Conservation (phyloP, 805 yeast genomes). For the Cyberlindnera maritima region DNA sequence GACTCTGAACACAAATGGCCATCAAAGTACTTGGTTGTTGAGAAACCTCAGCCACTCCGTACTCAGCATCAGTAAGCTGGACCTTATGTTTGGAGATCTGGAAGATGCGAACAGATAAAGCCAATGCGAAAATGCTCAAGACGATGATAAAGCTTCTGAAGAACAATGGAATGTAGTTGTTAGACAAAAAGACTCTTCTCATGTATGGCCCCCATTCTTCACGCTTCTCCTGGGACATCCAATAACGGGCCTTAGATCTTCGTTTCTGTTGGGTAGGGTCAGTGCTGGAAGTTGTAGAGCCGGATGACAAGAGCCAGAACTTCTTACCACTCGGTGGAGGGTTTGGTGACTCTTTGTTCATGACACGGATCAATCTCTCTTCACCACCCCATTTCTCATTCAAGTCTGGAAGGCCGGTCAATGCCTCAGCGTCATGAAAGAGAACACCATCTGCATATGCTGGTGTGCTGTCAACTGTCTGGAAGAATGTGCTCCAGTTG, state of each 20-base stretch:
- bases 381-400: slow-evolving; percentile 71
- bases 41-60: slow-evolving; percentile 34
- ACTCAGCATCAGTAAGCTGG: slow-evolving; percentile 7
- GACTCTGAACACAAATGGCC: slow-evolving; percentile 83
- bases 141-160: slow-evolving; percentile 60
- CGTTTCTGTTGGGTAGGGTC: slow-evolving; percentile 30
- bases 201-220: slow-evolving; percentile 64
- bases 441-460: slow-evolving; percentile 30
- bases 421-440: slow-evolving; percentile 21
- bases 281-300: slow-evolving; percentile 3
- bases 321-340: background rate
- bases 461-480: slow-evolving; percentile 44
- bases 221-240: slow-evolving; percentile 64
- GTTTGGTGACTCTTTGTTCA: slow-evolving; percentile 34
- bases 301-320: slow-evolving; percentile 7
- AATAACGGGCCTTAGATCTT: slow-evolving; percentile 59
- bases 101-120: slow-evolving; percentile 62
- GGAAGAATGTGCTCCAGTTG: slow-evolving; percentile 51
- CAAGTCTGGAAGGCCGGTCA: slow-evolving; percentile 37
- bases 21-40: slow-evolving; percentile 90
- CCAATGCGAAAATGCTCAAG: slow-evolving; percentile 67
- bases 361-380: slow-evolving; percentile 52
- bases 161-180: slow-evolving; percentile 78
- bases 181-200: slow-evolving; percentile 57
- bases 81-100: slow-evolving; percentile 32